Evolutionary conservation across 2,329 filamentous ascomycete species (phyloP).

Genomic region (Phaeophleospora eucalypticola): DNA sequence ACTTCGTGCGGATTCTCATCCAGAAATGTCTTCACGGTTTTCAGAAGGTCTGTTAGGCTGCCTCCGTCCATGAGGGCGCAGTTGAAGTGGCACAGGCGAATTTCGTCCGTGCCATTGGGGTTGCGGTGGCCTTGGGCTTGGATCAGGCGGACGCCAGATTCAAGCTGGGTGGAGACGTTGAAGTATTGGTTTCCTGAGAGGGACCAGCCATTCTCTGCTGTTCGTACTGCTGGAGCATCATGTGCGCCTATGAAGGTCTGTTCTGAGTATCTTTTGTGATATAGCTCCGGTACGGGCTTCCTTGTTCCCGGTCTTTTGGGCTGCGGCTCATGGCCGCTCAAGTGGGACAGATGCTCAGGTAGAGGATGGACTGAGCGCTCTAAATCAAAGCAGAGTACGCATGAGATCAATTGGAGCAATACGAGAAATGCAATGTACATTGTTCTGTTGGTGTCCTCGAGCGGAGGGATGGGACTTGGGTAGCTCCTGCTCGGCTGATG

Average conservation of each 20-base stretch:
- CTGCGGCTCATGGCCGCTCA: slow-evolving; percentile 10
- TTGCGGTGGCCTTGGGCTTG: slow-evolving; percentile 26
- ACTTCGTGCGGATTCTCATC: slow-evolving; percentile 23
- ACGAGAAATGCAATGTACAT: too few species aligned
- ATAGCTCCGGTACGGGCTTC: slow-evolving; percentile 43
- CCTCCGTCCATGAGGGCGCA: slow-evolving; percentile 29
- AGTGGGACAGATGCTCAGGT: too few species aligned
- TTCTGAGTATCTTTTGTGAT: slow-evolving; percentile 54
- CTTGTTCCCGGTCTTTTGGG: slow-evolving; percentile 19
- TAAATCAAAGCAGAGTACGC: too few species aligned
- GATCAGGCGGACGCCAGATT: slow-evolving; percentile 34
- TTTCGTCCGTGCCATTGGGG: slow-evolving; percentile 17
- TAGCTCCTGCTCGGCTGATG: too few species aligned
- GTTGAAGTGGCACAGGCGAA: slow-evolving; percentile 27
- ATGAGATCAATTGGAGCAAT: slow-evolving; percentile 1
- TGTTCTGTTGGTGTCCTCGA: not conserved
- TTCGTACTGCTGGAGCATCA: slow-evolving; percentile 57
- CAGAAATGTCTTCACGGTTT: slow-evolving; percentile 17
- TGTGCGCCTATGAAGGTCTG: slow-evolving; percentile 62
- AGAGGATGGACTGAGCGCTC: too few species aligned
- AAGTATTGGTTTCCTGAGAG: slow-evolving; percentile 35
- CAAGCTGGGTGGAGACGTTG: slow-evolving; percentile 51
- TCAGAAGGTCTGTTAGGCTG: slow-evolving; percentile 19
- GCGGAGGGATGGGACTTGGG: not conserved
- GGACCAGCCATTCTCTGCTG: slow-evolving; percentile 29